Conservation (phyloP, 192 early-diverging fungal species). For the Glomus cerebriforme region DNA sequence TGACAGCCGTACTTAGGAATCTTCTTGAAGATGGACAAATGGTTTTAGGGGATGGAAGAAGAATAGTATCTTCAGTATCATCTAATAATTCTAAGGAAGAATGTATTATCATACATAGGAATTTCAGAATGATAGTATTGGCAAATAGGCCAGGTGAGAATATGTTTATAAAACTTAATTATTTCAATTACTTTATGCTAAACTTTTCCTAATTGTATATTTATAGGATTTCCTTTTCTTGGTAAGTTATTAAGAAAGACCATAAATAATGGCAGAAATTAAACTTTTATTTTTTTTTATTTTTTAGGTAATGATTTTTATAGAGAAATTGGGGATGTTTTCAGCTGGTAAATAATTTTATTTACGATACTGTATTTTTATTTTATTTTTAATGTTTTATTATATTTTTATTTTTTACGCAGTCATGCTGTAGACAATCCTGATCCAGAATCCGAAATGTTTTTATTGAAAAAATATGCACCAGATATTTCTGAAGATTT, state of each 20-base stretch:
- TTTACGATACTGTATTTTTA: background rate
- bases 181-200: background rate
- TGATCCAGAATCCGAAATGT: conserved; percentile 72
- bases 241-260: conserved; percentile 15
- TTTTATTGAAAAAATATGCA: conserved; percentile 68
- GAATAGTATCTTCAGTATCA: conserved; percentile 58
- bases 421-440: conserved; percentile 76
- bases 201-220: background rate
- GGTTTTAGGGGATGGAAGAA: conserved; percentile 74
- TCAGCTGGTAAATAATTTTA: conserved; percentile 45
- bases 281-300: conserved; percentile 10
- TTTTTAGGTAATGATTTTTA: conserved; percentile 83
- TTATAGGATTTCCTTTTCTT: conserved; percentile 41
- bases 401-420: background rate
- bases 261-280: no score
- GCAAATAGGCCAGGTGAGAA: conserved; percentile 74
- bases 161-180: background rate
- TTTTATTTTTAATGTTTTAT: background rate
- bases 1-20: conserved; percentile 73
- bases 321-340: conserved; percentile 77
- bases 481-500: conserved; percentile 71
- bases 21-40: conserved; percentile 79
- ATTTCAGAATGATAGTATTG: conserved; percentile 83
- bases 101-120: conserved; percentile 58
- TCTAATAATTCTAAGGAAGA: conserved; percentile 43